Evolutionary conservation across 1,284 basidiomycete genomes (phyloP).

Genomic region (Ustilago xerochloae): DNA sequence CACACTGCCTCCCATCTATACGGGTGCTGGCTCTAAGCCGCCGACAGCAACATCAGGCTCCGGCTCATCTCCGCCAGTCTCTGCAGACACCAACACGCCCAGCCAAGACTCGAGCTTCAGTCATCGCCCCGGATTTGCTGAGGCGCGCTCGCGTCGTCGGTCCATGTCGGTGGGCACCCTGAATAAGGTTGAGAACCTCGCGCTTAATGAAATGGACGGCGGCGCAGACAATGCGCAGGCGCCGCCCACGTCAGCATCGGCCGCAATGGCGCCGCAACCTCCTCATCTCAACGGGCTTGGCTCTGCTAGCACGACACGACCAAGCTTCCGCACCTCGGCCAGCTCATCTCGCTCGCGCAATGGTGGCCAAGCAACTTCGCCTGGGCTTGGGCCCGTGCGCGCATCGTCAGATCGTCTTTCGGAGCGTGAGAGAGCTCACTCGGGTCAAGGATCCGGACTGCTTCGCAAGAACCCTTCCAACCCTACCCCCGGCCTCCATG

Average conservation of each 20-base stretch:
- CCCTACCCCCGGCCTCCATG: slow-evolving; percentile 54
- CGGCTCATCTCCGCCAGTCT: slow-evolving; percentile 29
- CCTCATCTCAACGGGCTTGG: slow-evolving; percentile 12
- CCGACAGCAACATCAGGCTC: slow-evolving; percentile 10
- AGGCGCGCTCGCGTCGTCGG: slow-evolving; percentile 35
- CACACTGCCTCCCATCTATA: slow-evolving; percentile 35
- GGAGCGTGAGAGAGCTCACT: slow-evolving; percentile 46
- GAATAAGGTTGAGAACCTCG: slow-evolving; percentile 34
- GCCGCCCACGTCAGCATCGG: neutral
- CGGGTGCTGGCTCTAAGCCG: slow-evolving; percentile 13
- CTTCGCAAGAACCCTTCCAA: slow-evolving; percentile 63
- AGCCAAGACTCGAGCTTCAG: slow-evolving; percentile 24
- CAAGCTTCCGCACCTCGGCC: slow-evolving; percentile 37
- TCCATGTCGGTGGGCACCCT: slow-evolving; percentile 37
- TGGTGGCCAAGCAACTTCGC: slow-evolving; percentile 35
- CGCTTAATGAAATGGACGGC: slow-evolving; percentile 12
- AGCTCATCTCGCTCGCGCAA: slow-evolving; percentile 32
- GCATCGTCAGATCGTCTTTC: slow-evolving; percentile 57
- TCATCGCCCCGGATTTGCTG: slow-evolving; percentile 43
- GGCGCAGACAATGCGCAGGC: slow-evolving; percentile 5
- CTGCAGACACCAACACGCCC: slow-evolving; percentile 6
- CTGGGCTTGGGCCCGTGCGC: slow-evolving; percentile 47
- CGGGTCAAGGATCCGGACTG: slow-evolving; percentile 48
- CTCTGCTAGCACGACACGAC: slow-evolving; percentile 13
- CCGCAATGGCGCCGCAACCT: neutral